Base-by-base conservation (phyloP, 805 yeast species). In the Saccharomyces eubayanus region DNA sequence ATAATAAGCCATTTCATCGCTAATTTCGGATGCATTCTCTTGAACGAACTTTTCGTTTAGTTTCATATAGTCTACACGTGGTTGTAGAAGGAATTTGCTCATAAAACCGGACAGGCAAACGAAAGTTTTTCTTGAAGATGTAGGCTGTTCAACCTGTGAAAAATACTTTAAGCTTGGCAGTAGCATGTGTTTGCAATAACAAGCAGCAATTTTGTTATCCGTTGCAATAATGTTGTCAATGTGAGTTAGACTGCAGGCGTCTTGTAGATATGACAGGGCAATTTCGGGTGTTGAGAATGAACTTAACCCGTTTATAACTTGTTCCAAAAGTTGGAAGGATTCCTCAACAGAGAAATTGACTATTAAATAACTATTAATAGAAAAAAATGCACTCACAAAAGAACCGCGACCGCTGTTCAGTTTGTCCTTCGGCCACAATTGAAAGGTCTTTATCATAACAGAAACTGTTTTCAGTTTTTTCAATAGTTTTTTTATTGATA, bases 381-480 rank as follows among this genome's bases (percentile, higher is more conserved):
- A 16, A 36, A 36, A 36, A 16, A 36, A 36, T 16, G 43, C 21
- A 6, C 16, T 36, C 12, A 36, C 16, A 36, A 36, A 36, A 1
- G 43, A 16, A 16, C 16, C 8, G 24, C 43, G 6, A 9, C 24
- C 4, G 21, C 12, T 16, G 5, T 5, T 11, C 12, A 36, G 16
- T n/a, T 36, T 16, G 43, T 36, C 24, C 45, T 49, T n/a, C 10
- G 43, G 43, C 43, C 43, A 36, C 21, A 54, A 43, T n/a, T 56
- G 56, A 31, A 63, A 55, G 1, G 66, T 52, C 52, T 58, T 59
- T 16, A 61, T 41, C 41, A 68, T 43, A 20, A 61, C 59, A 16
- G 62, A 61, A n/a, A 74, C 70, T 51, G 75, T 66, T 54, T 72
- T 77, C 40, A 77, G 62, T 46, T 71, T 73, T 50, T 76, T 74